Conservation (phyloP, 352 stramenopile genomes). For the Globisporangium paddicum region DNA sequence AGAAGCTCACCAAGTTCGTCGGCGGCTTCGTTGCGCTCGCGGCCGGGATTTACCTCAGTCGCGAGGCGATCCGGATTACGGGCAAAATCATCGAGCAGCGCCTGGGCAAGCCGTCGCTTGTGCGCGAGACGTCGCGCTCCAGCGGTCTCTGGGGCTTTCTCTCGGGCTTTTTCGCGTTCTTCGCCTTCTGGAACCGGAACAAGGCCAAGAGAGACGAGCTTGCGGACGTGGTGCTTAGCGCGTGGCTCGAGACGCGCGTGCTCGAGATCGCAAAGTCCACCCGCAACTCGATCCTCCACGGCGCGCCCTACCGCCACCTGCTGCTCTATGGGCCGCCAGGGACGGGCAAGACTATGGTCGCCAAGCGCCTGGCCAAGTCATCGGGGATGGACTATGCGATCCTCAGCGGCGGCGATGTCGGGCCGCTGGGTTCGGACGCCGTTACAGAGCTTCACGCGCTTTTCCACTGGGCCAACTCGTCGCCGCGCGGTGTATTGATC, state of each 20-base stretch:
- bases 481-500: constrained; percentile 70
- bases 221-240: constrained; percentile 52
- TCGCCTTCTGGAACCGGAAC: constrained; percentile 18
- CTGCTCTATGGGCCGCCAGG: constrained; percentile 81
- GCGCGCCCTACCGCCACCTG: constrained; percentile 76
- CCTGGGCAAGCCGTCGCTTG: constrained; percentile 63
- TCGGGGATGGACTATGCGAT: constrained; percentile 83
- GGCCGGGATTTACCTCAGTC: constrained; percentile 54
- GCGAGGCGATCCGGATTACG: constrained; percentile 50
- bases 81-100: constrained; percentile 61
- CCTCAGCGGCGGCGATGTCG: constrained; percentile 81
- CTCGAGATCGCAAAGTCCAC: constrained; percentile 59
- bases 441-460: constrained; percentile 80
- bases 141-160: constrained; percentile 45
- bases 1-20: constrained; percentile 57
- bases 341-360: constrained; percentile 89
- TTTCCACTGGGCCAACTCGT: constrained; percentile 77
- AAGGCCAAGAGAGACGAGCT: constrained; percentile 39
- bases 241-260: constrained; percentile 51
- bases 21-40: constrained; percentile 53
- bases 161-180: constrained; percentile 16
- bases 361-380: constrained; percentile 60
- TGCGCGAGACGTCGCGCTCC: constrained; percentile 59
- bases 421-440: constrained; percentile 64
- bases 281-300: constrained; percentile 51